Evolutionary conservation across 2,329 filamentous ascomycete species (phyloP), one percentile per base, ranked within the genome.

Genomic region (Aureobasidium sp.): DNA sequence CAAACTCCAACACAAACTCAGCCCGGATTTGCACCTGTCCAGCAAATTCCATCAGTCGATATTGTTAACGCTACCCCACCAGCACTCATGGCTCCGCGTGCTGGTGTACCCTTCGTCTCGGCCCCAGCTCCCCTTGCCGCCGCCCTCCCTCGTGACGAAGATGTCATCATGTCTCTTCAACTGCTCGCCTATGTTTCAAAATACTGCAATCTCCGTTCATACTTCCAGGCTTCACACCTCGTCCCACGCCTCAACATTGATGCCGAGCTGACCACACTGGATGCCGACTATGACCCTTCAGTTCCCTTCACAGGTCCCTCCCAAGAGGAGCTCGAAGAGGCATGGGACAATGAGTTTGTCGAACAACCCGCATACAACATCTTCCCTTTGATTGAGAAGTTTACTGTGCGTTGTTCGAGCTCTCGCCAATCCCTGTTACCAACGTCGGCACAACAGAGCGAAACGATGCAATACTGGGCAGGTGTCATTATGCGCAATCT

Each of bases 381-480:
- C 67, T 99, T 99, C 76, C 94, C 94, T 2, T 80, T 99, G 39
- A 94, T 99, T 52, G 94, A 99, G 76, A 97, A 97, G 75, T 99
- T 97, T 73, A 99, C 94, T 5, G 90, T 97, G 33, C 86, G 94
- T 66, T 61, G 60, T 19, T 73, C 71, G 9, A 69, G 68, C 17
- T 71, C 70, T 4, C 91, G 97, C 71, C 91, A 97, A 76, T 91
- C 90, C 66, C 90, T 65, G 15, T 47, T 64, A 22, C 63, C 68
- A n/a, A 63, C 65, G 5, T 70, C 68, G 1, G 69, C 70, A 3
- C 70, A 73, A 63, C 71, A 73, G 60, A 69, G 69, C 62, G 71
- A 91, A 63, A 92, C 97, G 72, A 99, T 99, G 94, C 93, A 97
- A 74, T 99, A 99, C 78, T 99, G 94, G 94, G 94, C 94, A 19